phyloP scores from a whole-genome alignment of 2,329 filamentous ascomycete species.

The Talaromyces islandicus region DNA sequence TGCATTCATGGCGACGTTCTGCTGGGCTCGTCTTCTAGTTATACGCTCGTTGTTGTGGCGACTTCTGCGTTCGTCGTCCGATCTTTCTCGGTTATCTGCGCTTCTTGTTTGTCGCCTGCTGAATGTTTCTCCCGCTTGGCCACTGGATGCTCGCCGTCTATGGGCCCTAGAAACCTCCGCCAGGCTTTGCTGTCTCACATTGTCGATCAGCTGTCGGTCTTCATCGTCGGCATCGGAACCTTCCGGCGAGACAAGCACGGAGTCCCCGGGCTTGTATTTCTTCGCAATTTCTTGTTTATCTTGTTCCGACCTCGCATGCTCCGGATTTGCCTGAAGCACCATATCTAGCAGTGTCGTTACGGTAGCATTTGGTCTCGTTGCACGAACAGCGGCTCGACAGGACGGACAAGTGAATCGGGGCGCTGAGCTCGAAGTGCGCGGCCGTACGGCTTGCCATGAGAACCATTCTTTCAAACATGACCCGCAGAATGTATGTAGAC shows the following conservation, averaged over 20 bases:
- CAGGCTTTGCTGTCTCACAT: slow-evolving; percentile 68
- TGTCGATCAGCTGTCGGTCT: slow-evolving; percentile 63
- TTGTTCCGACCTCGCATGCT: slow-evolving; percentile 59
- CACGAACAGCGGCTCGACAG: slow-evolving; percentile 80
- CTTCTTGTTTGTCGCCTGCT: slow-evolving; percentile 27
- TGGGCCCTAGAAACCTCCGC: slow-evolving; percentile 33
- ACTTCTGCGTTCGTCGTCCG: slow-evolving; percentile 33
- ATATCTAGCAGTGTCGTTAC: slow-evolving; percentile 87
- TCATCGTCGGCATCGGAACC: slow-evolving; percentile 46
- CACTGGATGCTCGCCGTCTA: slow-evolving; percentile 21
- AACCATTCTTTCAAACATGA: slow-evolving; percentile 97
- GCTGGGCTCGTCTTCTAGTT: slow-evolving; percentile 21
- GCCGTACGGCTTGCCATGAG: slow-evolving; percentile 62
- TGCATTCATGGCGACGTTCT: slow-evolving; percentile 15
- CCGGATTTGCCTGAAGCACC: slow-evolving; percentile 73
- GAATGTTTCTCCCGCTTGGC: slow-evolving; percentile 19
- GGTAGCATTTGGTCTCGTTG: slow-evolving; percentile 83
- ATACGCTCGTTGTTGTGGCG: slow-evolving; percentile 29
- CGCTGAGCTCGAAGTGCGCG: slow-evolving; percentile 39
- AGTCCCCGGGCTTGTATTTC: slow-evolving; percentile 76
- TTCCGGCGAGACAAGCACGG: slow-evolving; percentile 59
- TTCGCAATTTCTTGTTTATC: slow-evolving; percentile 72
- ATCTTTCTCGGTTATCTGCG: slow-evolving; percentile 31
- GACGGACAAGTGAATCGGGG: slow-evolving; percentile 80
- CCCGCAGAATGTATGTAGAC: slow-evolving; percentile 92